Percentiles rank a stretch among this genome's conserved stretches.
Evolutionary conservation across 2,329 filamentous ascomycete genomes (phyloP).

Genomic region (Westerdykella sp.): DNA sequence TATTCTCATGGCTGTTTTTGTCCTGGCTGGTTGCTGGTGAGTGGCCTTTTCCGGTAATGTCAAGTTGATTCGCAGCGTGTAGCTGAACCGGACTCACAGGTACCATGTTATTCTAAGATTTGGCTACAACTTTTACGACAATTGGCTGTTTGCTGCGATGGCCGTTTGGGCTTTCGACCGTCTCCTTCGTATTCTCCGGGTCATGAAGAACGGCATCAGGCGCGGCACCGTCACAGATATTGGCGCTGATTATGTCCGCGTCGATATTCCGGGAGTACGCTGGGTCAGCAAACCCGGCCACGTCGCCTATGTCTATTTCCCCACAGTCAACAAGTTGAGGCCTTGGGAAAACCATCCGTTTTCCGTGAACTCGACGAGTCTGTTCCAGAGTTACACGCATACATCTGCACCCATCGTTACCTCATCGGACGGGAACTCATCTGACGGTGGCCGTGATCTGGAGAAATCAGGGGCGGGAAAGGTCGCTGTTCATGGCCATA

Average conservation of each 20-base stretch:
- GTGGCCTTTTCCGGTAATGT: no score
- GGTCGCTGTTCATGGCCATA: no score
- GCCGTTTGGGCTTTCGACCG: slow-evolving; percentile 46
- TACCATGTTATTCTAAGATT: no score
- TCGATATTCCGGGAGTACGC: slow-evolving; percentile 38
- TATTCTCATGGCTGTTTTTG: slow-evolving; percentile 38
- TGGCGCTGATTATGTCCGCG: slow-evolving; percentile 28
- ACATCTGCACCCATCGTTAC: no score
- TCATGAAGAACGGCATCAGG: slow-evolving; percentile 33
- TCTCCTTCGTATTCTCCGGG: slow-evolving; percentile 31
- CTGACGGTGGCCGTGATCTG: no score
- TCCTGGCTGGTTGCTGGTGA: slow-evolving; percentile 39
- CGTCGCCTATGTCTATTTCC: slow-evolving; percentile 47
- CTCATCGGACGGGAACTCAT: no score
- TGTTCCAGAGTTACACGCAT: no score
- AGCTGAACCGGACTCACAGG: no score
- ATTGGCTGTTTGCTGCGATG: slow-evolving; percentile 40
- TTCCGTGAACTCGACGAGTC: slow-evolving; percentile 20
- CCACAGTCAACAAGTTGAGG: slow-evolving; percentile 32
- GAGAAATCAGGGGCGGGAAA: no score
- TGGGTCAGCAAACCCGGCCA: slow-evolving; percentile 29
- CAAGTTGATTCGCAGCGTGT: no score
- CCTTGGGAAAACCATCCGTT: slow-evolving; percentile 53
- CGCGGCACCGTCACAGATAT: slow-evolving; percentile 32
- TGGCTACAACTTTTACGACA: slow-evolving; percentile 30